phyloP scores from a whole-genome alignment of 129 eudicot species.

The Artemisia tridentata region DNA sequence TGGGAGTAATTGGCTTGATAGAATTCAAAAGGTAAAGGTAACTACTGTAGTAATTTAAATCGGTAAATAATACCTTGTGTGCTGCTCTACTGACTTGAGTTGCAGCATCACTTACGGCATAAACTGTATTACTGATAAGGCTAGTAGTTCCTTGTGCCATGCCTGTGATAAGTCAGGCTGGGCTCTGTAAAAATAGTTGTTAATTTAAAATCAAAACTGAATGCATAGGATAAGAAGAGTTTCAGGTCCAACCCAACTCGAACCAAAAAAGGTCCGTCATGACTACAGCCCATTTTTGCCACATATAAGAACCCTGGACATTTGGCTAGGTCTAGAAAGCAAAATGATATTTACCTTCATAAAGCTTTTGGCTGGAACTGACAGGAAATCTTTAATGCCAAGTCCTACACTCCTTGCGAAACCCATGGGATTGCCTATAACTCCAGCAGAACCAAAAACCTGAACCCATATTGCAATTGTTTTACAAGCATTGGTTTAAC shows the following conservation, averaged over 20 bases:
- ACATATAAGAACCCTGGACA: neutral
- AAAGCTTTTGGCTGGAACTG: conserved; percentile 82
- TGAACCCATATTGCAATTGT: conserved; percentile 31
- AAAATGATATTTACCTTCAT: conserved; percentile 52
- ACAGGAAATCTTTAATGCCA: conserved; percentile 87
- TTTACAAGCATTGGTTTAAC: neutral
- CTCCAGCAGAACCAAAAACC: conserved; percentile 99
- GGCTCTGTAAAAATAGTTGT: conserved; percentile 56
- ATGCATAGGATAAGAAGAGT: conserved; percentile 1
- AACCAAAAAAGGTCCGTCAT: no score
- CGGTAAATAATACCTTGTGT: conserved; percentile 61
- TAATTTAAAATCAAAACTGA: neutral
- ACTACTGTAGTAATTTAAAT: neutral
- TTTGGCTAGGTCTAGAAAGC: neutral
- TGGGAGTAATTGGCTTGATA: conserved; percentile 22
- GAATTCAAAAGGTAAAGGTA: neutral
- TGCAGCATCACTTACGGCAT: conserved; percentile 96
- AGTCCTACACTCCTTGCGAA: conserved; percentile 90
- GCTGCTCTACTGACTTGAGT: conserved; percentile 97
- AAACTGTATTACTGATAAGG: conserved; percentile 91
- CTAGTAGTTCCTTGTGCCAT: conserved; percentile 94
- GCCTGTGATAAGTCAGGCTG: conserved; percentile 79
- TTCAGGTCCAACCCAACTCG: neutral
- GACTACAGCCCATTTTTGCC: no score
- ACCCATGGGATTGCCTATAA: conserved; percentile 95